Percentiles rank a stretch among this genome's conserved stretches.
phyloP scores from a whole-genome alignment of 306 rosid species.

The apple (Malus domestica) region DNA sequence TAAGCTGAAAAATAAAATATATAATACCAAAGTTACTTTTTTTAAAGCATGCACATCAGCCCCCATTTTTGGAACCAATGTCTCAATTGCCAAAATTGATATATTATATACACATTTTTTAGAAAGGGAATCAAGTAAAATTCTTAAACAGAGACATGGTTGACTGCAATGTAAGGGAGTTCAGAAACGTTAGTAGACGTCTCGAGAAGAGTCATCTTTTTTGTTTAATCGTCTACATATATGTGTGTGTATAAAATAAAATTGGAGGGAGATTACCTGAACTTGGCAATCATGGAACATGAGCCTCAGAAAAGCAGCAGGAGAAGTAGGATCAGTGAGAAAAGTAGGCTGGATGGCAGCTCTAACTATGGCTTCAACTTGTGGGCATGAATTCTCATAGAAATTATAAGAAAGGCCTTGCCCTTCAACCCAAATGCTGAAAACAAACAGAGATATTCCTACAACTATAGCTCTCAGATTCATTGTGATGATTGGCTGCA shows the following conservation, averaged over 20 bases:
- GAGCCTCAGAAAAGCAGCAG: constrained; percentile 38
- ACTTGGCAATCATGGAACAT: constrained; percentile 40
- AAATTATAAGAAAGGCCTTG: constrained; percentile 21
- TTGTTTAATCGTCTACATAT: neutral
- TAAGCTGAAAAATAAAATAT: neutral
- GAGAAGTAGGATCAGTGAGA: constrained; percentile 19
- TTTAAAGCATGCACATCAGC: neutral
- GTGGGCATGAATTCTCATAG: constrained; percentile 26
- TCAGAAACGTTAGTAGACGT: neutral
- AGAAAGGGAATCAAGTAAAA: neutral
- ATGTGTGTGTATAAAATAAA: neutral
- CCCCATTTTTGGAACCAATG: neutral
- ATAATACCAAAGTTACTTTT: neutral
- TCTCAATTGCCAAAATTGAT: neutral
- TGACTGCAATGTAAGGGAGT: neutral
- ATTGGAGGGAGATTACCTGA: constrained; percentile 5
- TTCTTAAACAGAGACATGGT: neutral
- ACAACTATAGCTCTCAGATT: neutral
- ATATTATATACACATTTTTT: neutral
- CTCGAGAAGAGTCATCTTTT: no score
- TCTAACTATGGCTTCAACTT: constrained; percentile 18
- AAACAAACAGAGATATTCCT: neutral
- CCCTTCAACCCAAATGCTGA: constrained; percentile 10
- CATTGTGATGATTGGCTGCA: constrained; percentile 1
- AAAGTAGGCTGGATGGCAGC: constrained; percentile 10